Percentiles rank a stretch among this genome's conserved stretches.
phyloP scores from a whole-genome alignment of 228 moss, liverwort and hornwort species.

The Sphagnum fallax region DNA sequence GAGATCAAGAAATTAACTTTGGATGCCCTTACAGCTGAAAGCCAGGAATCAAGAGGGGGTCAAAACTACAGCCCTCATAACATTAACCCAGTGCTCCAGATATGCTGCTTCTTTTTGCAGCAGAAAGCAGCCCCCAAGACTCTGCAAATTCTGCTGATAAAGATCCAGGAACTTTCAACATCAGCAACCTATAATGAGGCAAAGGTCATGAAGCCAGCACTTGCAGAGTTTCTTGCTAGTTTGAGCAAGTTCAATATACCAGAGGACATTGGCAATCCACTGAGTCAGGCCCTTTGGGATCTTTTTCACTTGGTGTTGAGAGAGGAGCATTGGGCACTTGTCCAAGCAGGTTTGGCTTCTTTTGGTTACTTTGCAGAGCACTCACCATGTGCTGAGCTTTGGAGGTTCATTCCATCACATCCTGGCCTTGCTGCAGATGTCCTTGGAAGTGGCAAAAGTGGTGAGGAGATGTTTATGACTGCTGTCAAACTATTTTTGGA shows the following conservation, averaged over 20 bases:
- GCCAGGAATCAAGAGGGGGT: slow-evolving; percentile 14
- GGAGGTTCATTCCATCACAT: slow-evolving; percentile 80
- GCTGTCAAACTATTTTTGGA: slow-evolving; percentile 58
- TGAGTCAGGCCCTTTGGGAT: slow-evolving; percentile 68
- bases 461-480: slow-evolving; percentile 57
- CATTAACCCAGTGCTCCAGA: slow-evolving; percentile 23
- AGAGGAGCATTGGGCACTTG: slow-evolving; percentile 80
- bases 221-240: slow-evolving; percentile 74
- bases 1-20: slow-evolving; percentile 49
- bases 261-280: slow-evolving; percentile 62
- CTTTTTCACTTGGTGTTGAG: slow-evolving; percentile 67
- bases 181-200: slow-evolving; percentile 19
- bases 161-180: slow-evolving; percentile 41
- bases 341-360: slow-evolving; percentile 69
- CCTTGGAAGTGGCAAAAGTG: slow-evolving; percentile 22
- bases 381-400: slow-evolving; percentile 72
- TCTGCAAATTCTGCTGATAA: slow-evolving; percentile 46
- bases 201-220: slow-evolving; percentile 40
- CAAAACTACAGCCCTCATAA: slow-evolving; percentile 19
- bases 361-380: slow-evolving; percentile 76
- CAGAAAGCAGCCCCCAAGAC: slow-evolving; percentile 41
- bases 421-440: slow-evolving; percentile 45
- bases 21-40: slow-evolving; percentile 37
- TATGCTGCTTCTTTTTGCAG: slow-evolving; percentile 42
- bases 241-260: slow-evolving; percentile 49